Evolutionary conservation across 2,329 filamentous ascomycete species (phyloP).

Genomic region (Dichotomopilus funicola): DNA sequence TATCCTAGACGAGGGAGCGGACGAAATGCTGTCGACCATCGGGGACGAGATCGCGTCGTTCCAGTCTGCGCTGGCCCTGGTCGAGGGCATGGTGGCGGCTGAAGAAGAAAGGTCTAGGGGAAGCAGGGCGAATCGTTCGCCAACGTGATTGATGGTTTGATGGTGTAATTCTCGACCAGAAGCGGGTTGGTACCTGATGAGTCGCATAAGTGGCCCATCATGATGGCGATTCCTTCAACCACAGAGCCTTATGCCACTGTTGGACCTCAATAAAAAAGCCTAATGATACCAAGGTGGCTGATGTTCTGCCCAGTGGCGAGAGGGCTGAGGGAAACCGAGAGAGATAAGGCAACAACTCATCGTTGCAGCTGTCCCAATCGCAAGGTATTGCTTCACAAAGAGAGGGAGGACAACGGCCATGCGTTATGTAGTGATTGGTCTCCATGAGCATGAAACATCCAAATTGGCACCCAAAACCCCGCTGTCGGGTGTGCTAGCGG

Average conservation of each 20-base stretch:
- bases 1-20: not conserved
- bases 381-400: not conserved
- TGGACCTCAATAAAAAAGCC: too few relatives aligned
- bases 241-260: too few relatives aligned
- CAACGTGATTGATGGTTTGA: not conserved
- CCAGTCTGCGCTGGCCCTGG: conserved; percentile 15
- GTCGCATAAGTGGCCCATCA: too few relatives aligned
- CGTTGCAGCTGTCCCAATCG: not conserved
- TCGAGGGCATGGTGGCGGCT: conserved; percentile 20
- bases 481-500: conserved; percentile 2
- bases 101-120: conserved; percentile 1
- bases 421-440: conserved; percentile 19
- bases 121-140: not conserved
- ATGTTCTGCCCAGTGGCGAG: too few relatives aligned
- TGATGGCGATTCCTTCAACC: too few relatives aligned
- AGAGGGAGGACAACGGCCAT: conserved; percentile 11
- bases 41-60: conserved; percentile 21
- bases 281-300: too few relatives aligned
- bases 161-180: not conserved
- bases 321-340: not conserved
- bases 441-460: not conserved
- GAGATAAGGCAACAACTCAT: conserved; percentile 1
- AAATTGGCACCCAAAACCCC: conserved; percentile 18
- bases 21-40: conserved; percentile 5
- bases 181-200: too few relatives aligned